Evolutionary conservation across 2,329 filamentous ascomycete genomes (phyloP), one percentile per base, ranked within the genome.

Genomic region (Botrytis hyacinthi): DNA sequence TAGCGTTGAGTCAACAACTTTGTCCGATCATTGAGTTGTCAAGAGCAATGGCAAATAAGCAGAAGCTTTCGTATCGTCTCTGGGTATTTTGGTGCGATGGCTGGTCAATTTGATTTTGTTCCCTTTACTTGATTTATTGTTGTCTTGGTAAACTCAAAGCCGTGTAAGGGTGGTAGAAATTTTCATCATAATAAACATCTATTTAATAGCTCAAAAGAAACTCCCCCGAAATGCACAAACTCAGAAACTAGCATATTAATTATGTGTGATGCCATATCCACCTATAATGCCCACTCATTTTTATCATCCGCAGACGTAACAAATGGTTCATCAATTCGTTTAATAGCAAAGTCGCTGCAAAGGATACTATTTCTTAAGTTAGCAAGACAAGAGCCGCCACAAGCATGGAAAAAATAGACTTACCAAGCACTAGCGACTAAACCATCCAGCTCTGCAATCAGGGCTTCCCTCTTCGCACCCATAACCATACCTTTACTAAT

Each of bases 331-430:
- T 98, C 94, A 74, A 99, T 93, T 79, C 93, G 89, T 84, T 95
- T 97, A 80, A 99, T 97, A 4, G 95, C 96, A 83, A 97, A 90
- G 77, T 99, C 96, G 80, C 94, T 95, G 82, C 96, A 99, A 32
- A 99, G 85, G 72, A 98, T 94, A 85, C 95, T 96, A 78, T 18
- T 74, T n/a, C 18, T 20, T 29, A 6, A 18, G 62, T 74, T 72
- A 76, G 74, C 32, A 61, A 70, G 67, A 61, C 32, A n/a, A 32
- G 10, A n/a, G 3, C 14, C 14, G 29, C 40, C 46, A 3, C 42
- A 54, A 20, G n/a, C 9, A 70, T 32, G 60, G 48, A 57, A 71
- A 26, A 51, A 69, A 4, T 10, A 35, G 73, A 85, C 87, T 84
- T 83, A 97, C 93, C 95, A 99, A 80, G 93, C 91, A 74, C 92